phyloP scores from a whole-genome alignment of 768 basidiomycete genomes.

The Suillus subaureus region DNA sequence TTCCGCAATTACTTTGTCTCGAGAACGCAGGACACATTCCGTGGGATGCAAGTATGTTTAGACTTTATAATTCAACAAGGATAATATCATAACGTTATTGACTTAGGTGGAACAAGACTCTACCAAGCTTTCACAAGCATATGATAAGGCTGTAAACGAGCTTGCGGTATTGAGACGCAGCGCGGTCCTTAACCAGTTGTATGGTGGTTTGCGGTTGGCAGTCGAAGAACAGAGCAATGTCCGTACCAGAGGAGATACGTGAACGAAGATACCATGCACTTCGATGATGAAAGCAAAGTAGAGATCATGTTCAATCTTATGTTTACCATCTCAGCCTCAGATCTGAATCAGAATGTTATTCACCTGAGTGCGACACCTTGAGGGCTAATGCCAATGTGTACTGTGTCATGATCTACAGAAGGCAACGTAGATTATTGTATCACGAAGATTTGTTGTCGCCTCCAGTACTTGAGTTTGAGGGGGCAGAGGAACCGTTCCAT shows the following conservation, averaged over 20 bases:
- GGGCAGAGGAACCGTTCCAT: slow-evolving; percentile 4
- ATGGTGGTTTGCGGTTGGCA: slow-evolving; percentile 83
- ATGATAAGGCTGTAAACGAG: slow-evolving; percentile 70
- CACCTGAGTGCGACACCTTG: neutral
- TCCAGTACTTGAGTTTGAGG: neutral
- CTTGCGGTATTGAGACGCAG: slow-evolving; percentile 77
- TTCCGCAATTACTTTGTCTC: slow-evolving; percentile 85
- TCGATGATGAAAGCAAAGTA: neutral
- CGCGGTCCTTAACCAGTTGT: slow-evolving; percentile 86
- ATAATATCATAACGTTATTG: slow-evolving; percentile 4
- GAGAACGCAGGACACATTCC: slow-evolving; percentile 72
- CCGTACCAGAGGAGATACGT: slow-evolving; percentile 23
- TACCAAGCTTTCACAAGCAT: slow-evolving; percentile 59
- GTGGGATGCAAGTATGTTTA: slow-evolving; percentile 53
- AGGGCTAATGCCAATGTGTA: neutral
- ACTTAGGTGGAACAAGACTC: slow-evolving; percentile 62
- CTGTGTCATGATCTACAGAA: neutral
- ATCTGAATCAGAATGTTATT: neutral
- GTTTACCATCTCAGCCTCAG: neutral
- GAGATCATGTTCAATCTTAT: neutral
- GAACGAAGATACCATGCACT: slow-evolving; percentile 2
- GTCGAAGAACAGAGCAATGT: slow-evolving; percentile 64
- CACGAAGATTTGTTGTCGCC: neutral
- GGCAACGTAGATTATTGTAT: neutral
- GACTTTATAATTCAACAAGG: slow-evolving; percentile 1